Evolutionary conservation across 306 rosid genomes (phyloP).

Genomic region (Hylodesmum podocarpum): DNA sequence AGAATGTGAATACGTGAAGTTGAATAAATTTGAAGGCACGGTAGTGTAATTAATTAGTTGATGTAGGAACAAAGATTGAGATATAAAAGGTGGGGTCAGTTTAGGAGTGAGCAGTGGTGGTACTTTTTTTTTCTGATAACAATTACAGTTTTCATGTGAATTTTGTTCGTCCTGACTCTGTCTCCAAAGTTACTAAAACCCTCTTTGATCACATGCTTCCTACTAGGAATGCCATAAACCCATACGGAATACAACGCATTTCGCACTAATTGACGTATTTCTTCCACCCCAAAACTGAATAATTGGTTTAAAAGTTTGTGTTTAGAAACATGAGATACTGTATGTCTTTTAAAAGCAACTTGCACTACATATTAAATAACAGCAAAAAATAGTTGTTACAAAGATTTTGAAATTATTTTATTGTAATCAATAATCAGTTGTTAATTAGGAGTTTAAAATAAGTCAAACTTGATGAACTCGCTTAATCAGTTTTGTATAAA

Average conservation of each 20-base stretch:
- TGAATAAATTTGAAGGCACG: neutral
- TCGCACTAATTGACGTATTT: neutral
- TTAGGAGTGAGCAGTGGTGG: neutral
- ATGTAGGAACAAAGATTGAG: neutral
- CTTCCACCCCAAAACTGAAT: neutral
- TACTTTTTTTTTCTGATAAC: neutral
- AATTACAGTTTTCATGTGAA: neutral
- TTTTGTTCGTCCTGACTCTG: neutral
- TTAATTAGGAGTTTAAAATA: neutral
- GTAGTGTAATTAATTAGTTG: neutral
- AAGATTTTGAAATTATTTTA: neutral
- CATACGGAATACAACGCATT: constrained; percentile 26
- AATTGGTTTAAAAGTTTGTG: neutral
- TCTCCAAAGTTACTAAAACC: neutral
- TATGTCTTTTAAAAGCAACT: constrained; percentile 18
- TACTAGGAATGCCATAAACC: neutral
- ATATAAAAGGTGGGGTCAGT: neutral
- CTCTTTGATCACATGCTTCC: neutral
- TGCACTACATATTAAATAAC: neutral
- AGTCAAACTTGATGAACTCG: neutral
- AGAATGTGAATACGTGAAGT: too few relatives aligned
- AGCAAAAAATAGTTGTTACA: neutral
- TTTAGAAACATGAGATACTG: neutral
- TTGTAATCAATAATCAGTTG: neutral
- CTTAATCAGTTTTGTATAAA: too few relatives aligned